Evolutionary conservation across 176 grass and related monocot genomes (phyloP).

Genomic region (Avena eriantha): DNA sequence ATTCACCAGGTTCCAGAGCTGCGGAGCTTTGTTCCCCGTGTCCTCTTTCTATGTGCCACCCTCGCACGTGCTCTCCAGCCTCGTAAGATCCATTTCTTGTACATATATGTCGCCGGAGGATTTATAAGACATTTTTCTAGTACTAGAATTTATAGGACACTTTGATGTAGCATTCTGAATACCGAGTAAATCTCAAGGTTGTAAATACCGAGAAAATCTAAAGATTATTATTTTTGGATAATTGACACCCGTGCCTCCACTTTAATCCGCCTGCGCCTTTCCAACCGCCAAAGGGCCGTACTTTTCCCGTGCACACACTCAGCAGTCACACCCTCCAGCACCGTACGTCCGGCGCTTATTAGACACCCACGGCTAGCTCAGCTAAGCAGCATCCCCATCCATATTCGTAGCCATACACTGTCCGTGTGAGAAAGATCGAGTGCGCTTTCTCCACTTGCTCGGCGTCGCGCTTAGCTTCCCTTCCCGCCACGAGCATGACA

Average conservation of each 20-base stretch:
- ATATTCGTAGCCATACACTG: conserved; percentile 27
- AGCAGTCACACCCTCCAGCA: neutral
- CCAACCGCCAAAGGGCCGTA: conserved; percentile 23
- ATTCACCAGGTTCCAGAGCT: too few species aligned
- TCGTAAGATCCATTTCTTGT: too few species aligned
- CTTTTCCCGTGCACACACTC: conserved; percentile 25
- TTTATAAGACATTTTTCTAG: too few species aligned
- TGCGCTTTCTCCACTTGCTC: neutral
- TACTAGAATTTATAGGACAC: too few species aligned
- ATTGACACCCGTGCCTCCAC: neutral
- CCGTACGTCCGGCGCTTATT: neutral
- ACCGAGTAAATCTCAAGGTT: too few species aligned
- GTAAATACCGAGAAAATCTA: too few species aligned
- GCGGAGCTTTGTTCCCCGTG: too few species aligned
- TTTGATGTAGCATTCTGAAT: too few species aligned
- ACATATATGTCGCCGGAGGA: too few species aligned
- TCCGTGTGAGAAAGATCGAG: neutral
- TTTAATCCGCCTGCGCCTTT: conserved; percentile 6
- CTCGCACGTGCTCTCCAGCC: too few species aligned
- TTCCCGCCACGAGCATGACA: neutral
- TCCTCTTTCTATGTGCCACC: too few species aligned
- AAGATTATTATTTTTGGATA: neutral
- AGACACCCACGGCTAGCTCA: conserved; percentile 2
- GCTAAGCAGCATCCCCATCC: neutral
- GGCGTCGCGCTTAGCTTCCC: neutral